phyloP scores from a whole-genome alignment of 1,139 yeast genomes.

The Geotrichum carabidarum region DNA sequence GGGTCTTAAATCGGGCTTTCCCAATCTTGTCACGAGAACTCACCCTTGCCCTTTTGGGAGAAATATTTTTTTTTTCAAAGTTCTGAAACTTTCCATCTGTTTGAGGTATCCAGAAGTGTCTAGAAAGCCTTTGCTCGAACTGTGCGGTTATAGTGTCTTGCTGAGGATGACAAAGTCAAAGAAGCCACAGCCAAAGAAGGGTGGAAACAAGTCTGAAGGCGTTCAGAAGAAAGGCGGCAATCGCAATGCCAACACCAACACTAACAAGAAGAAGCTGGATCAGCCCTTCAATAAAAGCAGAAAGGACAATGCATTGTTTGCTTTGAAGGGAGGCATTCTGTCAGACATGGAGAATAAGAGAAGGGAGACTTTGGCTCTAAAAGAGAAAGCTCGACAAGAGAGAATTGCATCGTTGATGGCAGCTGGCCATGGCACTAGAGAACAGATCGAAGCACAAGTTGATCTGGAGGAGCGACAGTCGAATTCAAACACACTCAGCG shows the following conservation, averaged over 20 bases:
- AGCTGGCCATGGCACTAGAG: constrained; percentile 44
- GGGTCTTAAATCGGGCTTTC: no score
- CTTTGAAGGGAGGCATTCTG: constrained; percentile 80
- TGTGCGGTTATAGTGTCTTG: not conserved
- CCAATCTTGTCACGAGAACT: no score
- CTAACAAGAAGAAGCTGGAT: constrained; percentile 6
- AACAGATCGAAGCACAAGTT: constrained; percentile 41
- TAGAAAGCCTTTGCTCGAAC: no score
- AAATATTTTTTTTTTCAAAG: no score
- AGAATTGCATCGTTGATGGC: constrained; percentile 18
- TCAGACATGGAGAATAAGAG: constrained; percentile 74
- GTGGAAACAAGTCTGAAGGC: constrained; percentile 8
- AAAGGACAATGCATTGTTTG: constrained; percentile 1
- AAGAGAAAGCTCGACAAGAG: constrained; percentile 18
- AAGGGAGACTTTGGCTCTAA: constrained; percentile 38
- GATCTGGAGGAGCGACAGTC: constrained; percentile 21
- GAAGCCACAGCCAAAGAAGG: constrained; percentile 4
- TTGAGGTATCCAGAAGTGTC: no score
- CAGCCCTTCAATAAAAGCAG: constrained; percentile 10
- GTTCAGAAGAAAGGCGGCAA: constrained; percentile 12
- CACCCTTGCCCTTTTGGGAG: no score
- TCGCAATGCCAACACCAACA: constrained; percentile 3
- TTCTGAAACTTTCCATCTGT: no score
- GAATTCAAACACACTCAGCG: constrained; percentile 60
- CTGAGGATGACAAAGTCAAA: not conserved